These are phyloP conservation scores for Claviceps pazoutovae DNA, from an alignment of 2,329 filamentous ascomycete species.

Conservation along the genomic window DNA sequence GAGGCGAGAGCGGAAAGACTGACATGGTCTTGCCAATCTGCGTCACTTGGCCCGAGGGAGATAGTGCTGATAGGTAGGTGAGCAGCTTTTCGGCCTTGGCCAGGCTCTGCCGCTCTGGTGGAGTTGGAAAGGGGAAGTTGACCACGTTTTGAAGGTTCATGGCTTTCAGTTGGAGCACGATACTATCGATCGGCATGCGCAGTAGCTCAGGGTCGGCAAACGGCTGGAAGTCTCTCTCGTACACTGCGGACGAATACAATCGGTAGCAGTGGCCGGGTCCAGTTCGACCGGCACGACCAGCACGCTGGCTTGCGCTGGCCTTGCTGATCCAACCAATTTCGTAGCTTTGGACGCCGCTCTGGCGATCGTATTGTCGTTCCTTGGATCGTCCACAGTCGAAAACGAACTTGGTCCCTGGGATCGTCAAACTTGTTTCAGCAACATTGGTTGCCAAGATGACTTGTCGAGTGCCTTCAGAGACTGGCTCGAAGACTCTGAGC, in stretches of 20 bases:
- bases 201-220: conserved; percentile 82
- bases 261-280: conserved; percentile 93
- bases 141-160: conserved; percentile 85
- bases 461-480: conserved; percentile 68
- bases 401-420: conserved; percentile 87
- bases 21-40: conserved; percentile 69
- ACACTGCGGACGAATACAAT: conserved; percentile 88
- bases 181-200: conserved; percentile 80
- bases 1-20: conserved; percentile 76
- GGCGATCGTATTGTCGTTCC: conserved; percentile 76
- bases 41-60: conserved; percentile 59
- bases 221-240: conserved; percentile 73
- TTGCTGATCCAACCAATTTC: conserved; percentile 96
- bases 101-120: conserved; percentile 63
- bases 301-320: conserved; percentile 80
- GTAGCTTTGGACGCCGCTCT: conserved; percentile 88
- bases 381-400: conserved; percentile 91
- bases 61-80: conserved; percentile 71
- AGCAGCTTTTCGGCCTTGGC: conserved; percentile 76
- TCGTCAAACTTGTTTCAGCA: conserved; percentile 92
- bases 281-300: conserved; percentile 88
- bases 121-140: conserved; percentile 93
- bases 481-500: conserved; percentile 73
- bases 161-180: conserved; percentile 85
- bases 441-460: conserved; percentile 93